Conservation (phyloP, 192 early-diverging fungal species). For the Backusella parvicylindrica region DNA sequence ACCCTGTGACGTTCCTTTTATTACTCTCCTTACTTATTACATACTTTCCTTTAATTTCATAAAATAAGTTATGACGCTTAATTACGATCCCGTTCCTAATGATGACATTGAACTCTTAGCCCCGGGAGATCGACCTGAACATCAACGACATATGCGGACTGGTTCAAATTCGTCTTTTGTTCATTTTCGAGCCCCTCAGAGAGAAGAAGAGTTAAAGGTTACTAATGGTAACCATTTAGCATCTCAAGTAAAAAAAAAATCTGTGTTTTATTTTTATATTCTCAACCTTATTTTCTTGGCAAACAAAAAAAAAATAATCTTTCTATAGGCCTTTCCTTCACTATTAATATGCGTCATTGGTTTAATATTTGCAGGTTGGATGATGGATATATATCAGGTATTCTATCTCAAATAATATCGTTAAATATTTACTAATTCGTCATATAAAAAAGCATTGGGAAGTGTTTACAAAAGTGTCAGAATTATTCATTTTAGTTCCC, state of each 20-base stretch:
- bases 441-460: conserved; percentile 46
- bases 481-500: conserved; percentile 83
- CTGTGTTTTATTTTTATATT: not conserved
- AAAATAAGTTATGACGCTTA: not conserved
- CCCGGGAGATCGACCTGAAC: not conserved
- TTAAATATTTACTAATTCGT: not conserved
- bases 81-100: not conserved
- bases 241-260: conserved; percentile 6
- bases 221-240: not conserved
- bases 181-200: conserved; percentile 12
- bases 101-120: conserved; percentile 6
- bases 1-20: not conserved
- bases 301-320: not conserved
- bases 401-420: not conserved
- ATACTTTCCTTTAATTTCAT: not conserved
- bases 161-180: conserved; percentile 13
- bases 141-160: not conserved
- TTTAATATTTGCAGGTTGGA: conserved; percentile 66
- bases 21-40: not conserved
- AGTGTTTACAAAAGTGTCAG: conserved; percentile 65
- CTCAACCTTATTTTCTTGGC: conserved; percentile 2
- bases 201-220: not conserved
- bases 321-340: conserved; percentile 54
- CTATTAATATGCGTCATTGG: conserved; percentile 69
- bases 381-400: conserved; percentile 67